A percentile compares a stretch with the other conserved stretches of the same genome.
phyloP scores from a whole-genome alignment of 208 protist genomes.

The Leptomonas pyrrhocoris region DNA sequence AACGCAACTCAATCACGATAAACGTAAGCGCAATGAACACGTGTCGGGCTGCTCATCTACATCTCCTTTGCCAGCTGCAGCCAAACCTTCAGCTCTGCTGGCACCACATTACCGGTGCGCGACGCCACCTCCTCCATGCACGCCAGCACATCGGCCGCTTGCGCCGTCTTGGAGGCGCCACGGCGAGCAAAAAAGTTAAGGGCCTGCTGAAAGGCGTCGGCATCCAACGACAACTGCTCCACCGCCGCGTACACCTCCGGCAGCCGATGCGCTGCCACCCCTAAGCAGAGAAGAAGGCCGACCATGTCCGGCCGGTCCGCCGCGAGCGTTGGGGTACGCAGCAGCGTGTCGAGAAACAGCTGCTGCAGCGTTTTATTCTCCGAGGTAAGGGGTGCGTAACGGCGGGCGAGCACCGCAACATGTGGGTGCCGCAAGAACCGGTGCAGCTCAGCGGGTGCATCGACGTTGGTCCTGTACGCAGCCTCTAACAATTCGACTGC shows the following conservation, averaged over 20 bases:
- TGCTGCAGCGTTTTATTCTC: slow-evolving; percentile 12
- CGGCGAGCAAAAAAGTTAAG: slow-evolving; percentile 42
- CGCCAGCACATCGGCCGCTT: slow-evolving; percentile 44
- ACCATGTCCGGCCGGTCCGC: slow-evolving; percentile 9
- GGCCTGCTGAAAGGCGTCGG: slow-evolving; percentile 38
- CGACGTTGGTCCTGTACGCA: slow-evolving; percentile 20
- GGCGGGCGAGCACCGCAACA: slow-evolving; percentile 2
- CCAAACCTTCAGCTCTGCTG: slow-evolving; percentile 60
- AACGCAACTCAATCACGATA: too few relatives aligned
- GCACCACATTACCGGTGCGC: slow-evolving; percentile 35
- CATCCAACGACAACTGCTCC: slow-evolving; percentile 27
- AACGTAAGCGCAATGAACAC: too few relatives aligned
- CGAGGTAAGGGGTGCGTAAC: background rate
- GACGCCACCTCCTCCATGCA: slow-evolving; percentile 46
- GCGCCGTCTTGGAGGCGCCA: slow-evolving; percentile 14
- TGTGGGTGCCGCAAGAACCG: slow-evolving; percentile 29
- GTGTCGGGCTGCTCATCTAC: background rate
- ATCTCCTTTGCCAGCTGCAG: slow-evolving; percentile 47
- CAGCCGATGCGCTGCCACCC: slow-evolving; percentile 9
- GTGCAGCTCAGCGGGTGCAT: slow-evolving; percentile 28
- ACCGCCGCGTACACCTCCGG: slow-evolving; percentile 28
- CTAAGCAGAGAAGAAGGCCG: slow-evolving; percentile 21
- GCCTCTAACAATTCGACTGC: slow-evolving; percentile 33
- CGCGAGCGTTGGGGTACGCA: background rate
- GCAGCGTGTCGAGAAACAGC: slow-evolving; percentile 21